These are phyloP conservation scores for Boletus sp. DNA, from an alignment of 768 basidiomycete genomes.

Conservation along the genomic window DNA sequence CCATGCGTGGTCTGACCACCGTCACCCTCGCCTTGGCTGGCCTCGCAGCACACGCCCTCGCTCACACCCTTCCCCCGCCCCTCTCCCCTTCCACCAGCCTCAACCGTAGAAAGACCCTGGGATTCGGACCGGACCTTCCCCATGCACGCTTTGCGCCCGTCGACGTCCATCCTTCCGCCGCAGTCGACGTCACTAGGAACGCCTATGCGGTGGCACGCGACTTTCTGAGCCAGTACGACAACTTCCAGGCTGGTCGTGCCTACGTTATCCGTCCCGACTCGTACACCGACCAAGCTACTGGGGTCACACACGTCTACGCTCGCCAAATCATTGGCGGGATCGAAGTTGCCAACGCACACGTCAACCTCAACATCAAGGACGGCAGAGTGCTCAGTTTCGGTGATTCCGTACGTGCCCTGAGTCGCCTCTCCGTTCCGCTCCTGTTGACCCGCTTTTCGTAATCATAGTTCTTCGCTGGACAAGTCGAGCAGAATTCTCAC, in stretches of 20 bases:
- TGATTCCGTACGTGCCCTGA: conserved; percentile 61
- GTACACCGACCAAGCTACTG: conserved; percentile 82
- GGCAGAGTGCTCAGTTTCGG: conserved; percentile 85
- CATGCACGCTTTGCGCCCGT: conserved; percentile 66
- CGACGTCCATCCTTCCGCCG: conserved; percentile 35
- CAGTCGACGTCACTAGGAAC: conserved; percentile 41
- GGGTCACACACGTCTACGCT: conserved; percentile 87
- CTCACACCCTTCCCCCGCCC: conserved; percentile 34
- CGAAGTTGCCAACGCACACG: conserved; percentile 86
- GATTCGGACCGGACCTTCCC: conserved; percentile 79
- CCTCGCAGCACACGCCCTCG: conserved; percentile 55
- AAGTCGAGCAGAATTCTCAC: conserved; percentile 30
- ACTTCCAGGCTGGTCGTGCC: conserved; percentile 34
- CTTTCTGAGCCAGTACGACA: conserved; percentile 49
- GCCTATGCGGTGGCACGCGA: conserved; percentile 60
- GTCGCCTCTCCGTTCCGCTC: neutral
- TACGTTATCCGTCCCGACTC: conserved; percentile 77
- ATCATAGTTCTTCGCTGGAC: conserved; percentile 73
- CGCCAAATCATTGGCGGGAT: conserved; percentile 82
- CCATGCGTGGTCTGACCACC: conserved; percentile 65
- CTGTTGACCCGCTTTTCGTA: conserved; percentile 8
- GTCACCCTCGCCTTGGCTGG: conserved; percentile 61
- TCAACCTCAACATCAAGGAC: conserved; percentile 90
- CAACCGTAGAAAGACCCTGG: conserved; percentile 74
- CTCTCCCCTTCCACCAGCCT: neutral